Percentiles rank a stretch among this genome's conserved stretches.
These are phyloP conservation scores for Quercus wislizeni DNA, from an alignment of 306 rosid genomes.

Conservation along the genomic window DNA sequence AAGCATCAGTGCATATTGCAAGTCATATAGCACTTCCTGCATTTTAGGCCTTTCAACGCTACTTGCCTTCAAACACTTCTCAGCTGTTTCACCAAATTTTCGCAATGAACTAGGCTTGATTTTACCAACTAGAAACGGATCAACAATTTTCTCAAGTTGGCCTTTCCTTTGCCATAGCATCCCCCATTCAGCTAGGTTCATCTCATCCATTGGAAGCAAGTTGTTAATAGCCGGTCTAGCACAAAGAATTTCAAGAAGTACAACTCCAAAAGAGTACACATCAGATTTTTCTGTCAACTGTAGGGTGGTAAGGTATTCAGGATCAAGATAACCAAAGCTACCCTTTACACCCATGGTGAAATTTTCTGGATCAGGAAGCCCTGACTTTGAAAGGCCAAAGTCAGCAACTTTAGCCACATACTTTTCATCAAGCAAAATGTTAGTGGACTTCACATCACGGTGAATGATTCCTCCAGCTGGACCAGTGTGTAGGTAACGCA, in stretches of 20 bases:
- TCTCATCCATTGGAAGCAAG: constrained; percentile 30
- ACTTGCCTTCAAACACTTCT: constrained; percentile 39
- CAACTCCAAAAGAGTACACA: constrained; percentile 58
- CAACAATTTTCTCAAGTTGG: constrained; percentile 32
- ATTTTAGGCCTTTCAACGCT: constrained; percentile 48
- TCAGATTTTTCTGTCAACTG: constrained; percentile 57
- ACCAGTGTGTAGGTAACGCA: constrained; percentile 6
- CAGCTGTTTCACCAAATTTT: constrained; percentile 34
- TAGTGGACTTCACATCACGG: constrained; percentile 18
- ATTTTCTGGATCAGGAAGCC: constrained; percentile 38
- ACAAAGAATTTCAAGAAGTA: constrained; percentile 52
- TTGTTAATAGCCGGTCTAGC: constrained; percentile 44
- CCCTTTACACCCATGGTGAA: constrained; percentile 45
- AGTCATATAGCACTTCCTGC: constrained; percentile 51
- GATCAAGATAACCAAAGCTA: constrained; percentile 59
- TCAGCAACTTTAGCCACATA: constrained; percentile 58
- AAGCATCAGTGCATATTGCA: constrained; percentile 33
- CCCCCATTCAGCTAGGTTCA: constrained; percentile 51
- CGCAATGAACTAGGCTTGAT: constrained; percentile 39
- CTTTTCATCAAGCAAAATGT: constrained; percentile 12
- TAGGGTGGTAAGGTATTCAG: constrained; percentile 40
- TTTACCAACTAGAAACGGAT: constrained; percentile 33
- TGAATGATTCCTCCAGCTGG: constrained; percentile 8
- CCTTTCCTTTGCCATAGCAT: constrained; percentile 36
- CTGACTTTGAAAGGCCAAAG: constrained; percentile 53